Conservation (phyloP, 2,329 filamentous ascomycete species). For the Claviceps spartinae region DNA sequence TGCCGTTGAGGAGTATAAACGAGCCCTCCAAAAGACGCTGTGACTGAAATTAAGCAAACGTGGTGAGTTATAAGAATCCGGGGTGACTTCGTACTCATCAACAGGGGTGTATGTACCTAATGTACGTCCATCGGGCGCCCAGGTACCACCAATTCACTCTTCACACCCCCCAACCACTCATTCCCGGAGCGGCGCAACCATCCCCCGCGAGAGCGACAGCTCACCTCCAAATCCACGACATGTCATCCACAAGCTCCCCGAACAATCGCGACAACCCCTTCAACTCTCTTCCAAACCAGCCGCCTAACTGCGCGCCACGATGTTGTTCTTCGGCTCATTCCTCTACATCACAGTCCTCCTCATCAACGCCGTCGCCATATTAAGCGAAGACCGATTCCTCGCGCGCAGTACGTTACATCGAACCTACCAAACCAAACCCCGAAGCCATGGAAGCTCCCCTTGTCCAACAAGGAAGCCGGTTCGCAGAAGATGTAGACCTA, state of each 20-base stretch:
- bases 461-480: not conserved
- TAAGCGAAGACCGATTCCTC: constrained; percentile 90
- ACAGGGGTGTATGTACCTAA: no score
- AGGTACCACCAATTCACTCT: not conserved
- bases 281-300: not conserved
- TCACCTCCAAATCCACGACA: not conserved
- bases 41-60: no score
- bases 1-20: no score
- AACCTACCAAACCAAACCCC: not conserved
- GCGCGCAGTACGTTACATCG: constrained; percentile 37
- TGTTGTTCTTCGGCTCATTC: constrained; percentile 59
- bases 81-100: no score
- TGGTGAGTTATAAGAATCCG: no score
- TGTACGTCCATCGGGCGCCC: not conserved
- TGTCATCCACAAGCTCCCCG: not conserved
- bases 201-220: constrained; percentile 11
- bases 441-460: not conserved
- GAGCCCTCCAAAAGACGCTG: no score
- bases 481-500: not conserved
- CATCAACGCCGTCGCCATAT: constrained; percentile 83
- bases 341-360: constrained; percentile 73
- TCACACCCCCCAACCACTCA: constrained; percentile 5
- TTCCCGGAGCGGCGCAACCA: constrained; percentile 20
- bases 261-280: not conserved
- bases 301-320: constrained; percentile 18